Percentiles rank a stretch among this genome's conserved stretches.
These are phyloP conservation scores for Plantago ovata DNA, from an alignment of 257 asterid species.

Conservation along the genomic window DNA sequence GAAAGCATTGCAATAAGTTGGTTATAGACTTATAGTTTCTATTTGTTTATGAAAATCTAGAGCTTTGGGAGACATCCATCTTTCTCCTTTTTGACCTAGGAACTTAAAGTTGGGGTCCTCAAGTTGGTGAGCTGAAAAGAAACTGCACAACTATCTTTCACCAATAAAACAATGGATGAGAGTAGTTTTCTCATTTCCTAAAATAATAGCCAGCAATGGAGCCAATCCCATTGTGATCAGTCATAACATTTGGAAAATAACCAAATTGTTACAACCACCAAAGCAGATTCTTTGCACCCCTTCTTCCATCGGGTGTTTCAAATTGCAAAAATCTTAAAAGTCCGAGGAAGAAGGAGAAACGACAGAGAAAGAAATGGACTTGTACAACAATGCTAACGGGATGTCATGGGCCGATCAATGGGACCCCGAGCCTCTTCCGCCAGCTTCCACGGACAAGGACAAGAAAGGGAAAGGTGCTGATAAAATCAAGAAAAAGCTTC, in stretches of 20 bases:
- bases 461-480: slow-evolving; percentile 31
- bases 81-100: not conserved
- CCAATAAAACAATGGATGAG: slow-evolving; percentile 29
- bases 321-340: not conserved
- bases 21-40: no score
- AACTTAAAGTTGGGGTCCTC: slow-evolving; percentile 3
- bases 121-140: slow-evolving; percentile 12
- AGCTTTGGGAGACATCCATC: not conserved
- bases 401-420: slow-evolving; percentile 95
- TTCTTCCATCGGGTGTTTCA: slow-evolving; percentile 12
- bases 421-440: slow-evolving; percentile 74
- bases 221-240: slow-evolving; percentile 12
- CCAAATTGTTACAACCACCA: slow-evolving; percentile 17
- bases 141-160: slow-evolving; percentile 10
- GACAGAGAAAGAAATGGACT: slow-evolving; percentile 38
- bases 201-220: slow-evolving; percentile 16
- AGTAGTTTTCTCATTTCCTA: slow-evolving; percentile 29
- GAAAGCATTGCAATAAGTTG: no score
- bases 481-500: slow-evolving; percentile 47
- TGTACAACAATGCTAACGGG: slow-evolving; percentile 54
- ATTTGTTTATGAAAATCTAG: no score
- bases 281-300: slow-evolving; percentile 3
- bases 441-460: slow-evolving; percentile 27
- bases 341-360: not conserved
- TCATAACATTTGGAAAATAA: slow-evolving; percentile 9